These are phyloP conservation scores for Cladophialophora chaetospira DNA, from an alignment of 2,329 filamentous ascomycete genomes.

Conservation along the genomic window DNA sequence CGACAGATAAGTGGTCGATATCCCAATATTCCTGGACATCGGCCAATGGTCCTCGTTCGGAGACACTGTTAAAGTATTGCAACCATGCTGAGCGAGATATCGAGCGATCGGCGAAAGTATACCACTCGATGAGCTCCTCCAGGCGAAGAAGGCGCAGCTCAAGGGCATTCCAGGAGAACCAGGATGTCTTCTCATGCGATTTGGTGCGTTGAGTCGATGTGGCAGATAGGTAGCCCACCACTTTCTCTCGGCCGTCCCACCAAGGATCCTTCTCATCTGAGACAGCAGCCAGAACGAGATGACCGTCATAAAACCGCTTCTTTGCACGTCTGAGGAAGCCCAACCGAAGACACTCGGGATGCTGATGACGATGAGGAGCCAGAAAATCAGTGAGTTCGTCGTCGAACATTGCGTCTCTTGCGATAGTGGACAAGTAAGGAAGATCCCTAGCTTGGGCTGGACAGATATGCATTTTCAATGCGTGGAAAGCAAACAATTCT, in stretches of 20 bases:
- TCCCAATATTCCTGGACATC: constrained; percentile 32
- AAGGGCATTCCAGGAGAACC: constrained; percentile 22
- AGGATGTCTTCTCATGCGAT: not conserved
- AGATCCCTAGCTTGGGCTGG: constrained; percentile 24
- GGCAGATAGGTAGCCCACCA: constrained; percentile 29
- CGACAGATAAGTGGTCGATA: constrained; percentile 30
- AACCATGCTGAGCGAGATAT: constrained; percentile 10
- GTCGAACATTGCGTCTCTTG: constrained; percentile 27
- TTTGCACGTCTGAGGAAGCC: constrained; percentile 25
- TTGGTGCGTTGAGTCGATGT: constrained; percentile 2
- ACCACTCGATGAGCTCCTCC: constrained; percentile 20
- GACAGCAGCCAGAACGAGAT: constrained; percentile 26
- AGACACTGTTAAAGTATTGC: constrained; percentile 10
- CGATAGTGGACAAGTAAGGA: constrained; percentile 23
- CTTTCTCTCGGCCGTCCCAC: constrained; percentile 24
- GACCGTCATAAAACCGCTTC: constrained; percentile 25
- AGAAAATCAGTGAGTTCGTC: constrained; percentile 29
- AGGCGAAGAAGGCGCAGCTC: constrained; percentile 22
- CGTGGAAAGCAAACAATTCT: not conserved
- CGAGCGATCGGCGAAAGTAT: constrained; percentile 22
- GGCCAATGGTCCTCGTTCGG: constrained; percentile 13
- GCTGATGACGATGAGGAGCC: constrained; percentile 24
- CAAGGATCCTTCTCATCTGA: constrained; percentile 22
- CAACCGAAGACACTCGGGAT: constrained; percentile 27
- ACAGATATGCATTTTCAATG: constrained; percentile 28